Conservation (phyloP, 2,329 filamentous ascomycete genomes). For the Teratosphaeria destructans region DNA sequence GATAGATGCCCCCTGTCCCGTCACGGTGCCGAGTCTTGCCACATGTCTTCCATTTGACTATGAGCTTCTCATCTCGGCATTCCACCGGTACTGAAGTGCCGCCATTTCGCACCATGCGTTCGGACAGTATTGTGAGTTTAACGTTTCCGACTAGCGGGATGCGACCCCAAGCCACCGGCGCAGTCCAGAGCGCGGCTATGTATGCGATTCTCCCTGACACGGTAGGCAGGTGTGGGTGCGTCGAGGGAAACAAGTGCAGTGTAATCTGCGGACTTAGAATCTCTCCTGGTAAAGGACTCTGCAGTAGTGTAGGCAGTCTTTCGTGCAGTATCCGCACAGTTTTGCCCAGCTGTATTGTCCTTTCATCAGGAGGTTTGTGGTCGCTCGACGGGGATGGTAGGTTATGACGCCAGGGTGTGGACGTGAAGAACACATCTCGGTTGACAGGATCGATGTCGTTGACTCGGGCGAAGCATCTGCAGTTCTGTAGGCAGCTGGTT, state of each 20-base stretch:
- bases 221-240: constrained; percentile 80
- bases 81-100: constrained; percentile 29
- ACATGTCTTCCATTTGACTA: constrained; percentile 79
- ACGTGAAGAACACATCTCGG: constrained; percentile 35
- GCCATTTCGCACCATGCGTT: constrained; percentile 64
- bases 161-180: constrained; percentile 89
- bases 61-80: constrained; percentile 60
- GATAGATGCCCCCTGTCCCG: constrained; percentile 36
- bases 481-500: constrained; percentile 12
- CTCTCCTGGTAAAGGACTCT: constrained; percentile 50
- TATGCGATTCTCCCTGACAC: constrained; percentile 87
- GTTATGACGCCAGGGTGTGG: constrained; percentile 23
- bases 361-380: constrained; percentile 44
- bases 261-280: constrained; percentile 53
- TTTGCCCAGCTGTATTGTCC: constrained; percentile 51
- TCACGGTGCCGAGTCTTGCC: constrained; percentile 40
- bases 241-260: constrained; percentile 57
- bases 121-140: constrained; percentile 73
- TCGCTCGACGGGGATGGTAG: constrained; percentile 8
- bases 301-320: constrained; percentile 50
- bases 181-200: constrained; percentile 87
- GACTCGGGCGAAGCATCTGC: constrained; percentile 23
- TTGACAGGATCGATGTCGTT: constrained; percentile 18
- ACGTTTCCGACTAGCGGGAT: constrained; percentile 87
- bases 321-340: constrained; percentile 53